A percentile compares a stretch with the other conserved stretches of the same genome.
Conservation (phyloP, 225 moss, liverwort and hornwort species). For the Pleurozium schreberi region DNA sequence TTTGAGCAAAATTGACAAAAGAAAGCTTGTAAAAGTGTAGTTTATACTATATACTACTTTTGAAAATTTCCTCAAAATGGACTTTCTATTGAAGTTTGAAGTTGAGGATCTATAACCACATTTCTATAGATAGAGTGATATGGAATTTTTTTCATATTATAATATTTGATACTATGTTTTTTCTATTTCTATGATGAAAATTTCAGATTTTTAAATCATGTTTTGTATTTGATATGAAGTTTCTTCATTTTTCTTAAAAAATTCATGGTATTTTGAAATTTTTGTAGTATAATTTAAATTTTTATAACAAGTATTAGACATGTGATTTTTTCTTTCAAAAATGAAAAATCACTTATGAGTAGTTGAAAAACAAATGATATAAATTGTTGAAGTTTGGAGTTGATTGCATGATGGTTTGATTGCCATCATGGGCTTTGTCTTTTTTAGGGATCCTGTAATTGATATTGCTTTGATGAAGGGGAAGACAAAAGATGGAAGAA, state of each 20-base stretch:
- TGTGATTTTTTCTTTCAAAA: background rate
- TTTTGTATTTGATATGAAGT: background rate
- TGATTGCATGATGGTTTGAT: too few relatives aligned
- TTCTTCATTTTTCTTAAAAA: background rate
- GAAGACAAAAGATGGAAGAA: accelerated
- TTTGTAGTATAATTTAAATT: too few relatives aligned
- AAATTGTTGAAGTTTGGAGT: background rate
- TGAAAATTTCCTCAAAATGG: background rate
- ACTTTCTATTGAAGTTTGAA: background rate
- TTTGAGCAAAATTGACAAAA: background rate
- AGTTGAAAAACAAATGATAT: accelerated
- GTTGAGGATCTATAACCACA: background rate
- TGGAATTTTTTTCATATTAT: background rate
- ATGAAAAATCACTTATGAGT: background rate
- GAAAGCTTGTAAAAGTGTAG: background rate
- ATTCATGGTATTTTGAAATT: background rate
- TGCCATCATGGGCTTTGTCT: accelerated
- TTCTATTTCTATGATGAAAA: accelerated
- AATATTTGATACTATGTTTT: background rate
- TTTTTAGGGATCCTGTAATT: accelerated
- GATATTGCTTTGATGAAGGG: background rate
- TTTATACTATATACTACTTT: background rate
- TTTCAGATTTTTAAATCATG: background rate
- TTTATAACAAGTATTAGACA: too few relatives aligned
- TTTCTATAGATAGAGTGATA: background rate